Conservation (phyloP, 495 filamentous ascomycete genomes). For the Durotheca rogersii region DNA sequence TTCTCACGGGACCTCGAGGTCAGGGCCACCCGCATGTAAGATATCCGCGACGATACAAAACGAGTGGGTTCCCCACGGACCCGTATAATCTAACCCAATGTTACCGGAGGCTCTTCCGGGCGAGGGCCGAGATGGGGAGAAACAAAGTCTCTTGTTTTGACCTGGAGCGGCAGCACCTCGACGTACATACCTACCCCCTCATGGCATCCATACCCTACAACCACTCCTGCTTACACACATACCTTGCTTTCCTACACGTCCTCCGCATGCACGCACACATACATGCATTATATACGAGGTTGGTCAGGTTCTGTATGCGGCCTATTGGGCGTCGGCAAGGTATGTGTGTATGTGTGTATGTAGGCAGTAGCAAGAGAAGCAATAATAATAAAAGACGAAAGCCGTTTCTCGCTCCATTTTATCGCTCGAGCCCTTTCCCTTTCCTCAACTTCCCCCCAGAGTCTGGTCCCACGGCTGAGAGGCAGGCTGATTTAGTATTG, state of each 20-base stretch:
- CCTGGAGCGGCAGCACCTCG: too few species aligned
- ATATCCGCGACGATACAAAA: constrained; percentile 11
- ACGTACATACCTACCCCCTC: too few species aligned
- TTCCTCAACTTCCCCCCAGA: not conserved
- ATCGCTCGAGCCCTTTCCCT: not conserved
- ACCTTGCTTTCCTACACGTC: too few species aligned
- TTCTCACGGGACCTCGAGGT: not conserved
- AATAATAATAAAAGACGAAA: constrained; percentile 7
- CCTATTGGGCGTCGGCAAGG: too few species aligned
- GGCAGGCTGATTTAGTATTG: too few species aligned
- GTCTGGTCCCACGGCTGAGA: constrained; percentile 21
- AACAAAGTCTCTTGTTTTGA: too few species aligned
- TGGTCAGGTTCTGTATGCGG: too few species aligned
- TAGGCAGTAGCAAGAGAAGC: not conserved
- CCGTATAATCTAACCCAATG: constrained; percentile 22
- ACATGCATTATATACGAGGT: too few species aligned
- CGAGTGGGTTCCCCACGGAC: constrained; percentile 27
- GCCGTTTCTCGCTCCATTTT: constrained; percentile 4
- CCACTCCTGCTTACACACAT: too few species aligned
- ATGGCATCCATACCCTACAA: too few species aligned
- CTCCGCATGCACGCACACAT: too few species aligned
- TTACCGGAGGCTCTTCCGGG: constrained; percentile 19
- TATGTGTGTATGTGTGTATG: not conserved
- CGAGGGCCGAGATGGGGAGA: constrained; percentile 12
- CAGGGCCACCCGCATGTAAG: constrained; percentile 8